phyloP scores from a whole-genome alignment of 2,329 filamentous ascomycete genomes.

The Magnaporthiopsis poae region DNA sequence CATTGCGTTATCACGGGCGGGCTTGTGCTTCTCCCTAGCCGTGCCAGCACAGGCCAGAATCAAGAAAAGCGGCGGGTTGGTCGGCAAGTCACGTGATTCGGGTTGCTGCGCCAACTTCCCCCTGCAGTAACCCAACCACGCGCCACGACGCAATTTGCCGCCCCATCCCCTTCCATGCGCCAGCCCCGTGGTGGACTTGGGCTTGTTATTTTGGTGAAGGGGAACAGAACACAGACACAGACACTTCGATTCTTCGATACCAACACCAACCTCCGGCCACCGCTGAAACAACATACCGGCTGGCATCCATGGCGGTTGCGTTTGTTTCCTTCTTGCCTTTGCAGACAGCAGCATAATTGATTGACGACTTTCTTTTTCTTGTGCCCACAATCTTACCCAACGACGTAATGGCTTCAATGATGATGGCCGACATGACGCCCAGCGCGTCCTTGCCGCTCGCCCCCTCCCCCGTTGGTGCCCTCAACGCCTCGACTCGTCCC shows the following conservation, averaged over 20 bases:
- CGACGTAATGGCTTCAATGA: conserved; percentile 23
- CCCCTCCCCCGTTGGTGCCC: conserved; percentile 26
- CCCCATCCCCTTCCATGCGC: no score
- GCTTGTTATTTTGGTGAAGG: not conserved
- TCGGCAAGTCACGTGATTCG: not conserved
- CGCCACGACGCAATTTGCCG: not conserved
- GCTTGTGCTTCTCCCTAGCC: no score
- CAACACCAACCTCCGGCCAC: not conserved
- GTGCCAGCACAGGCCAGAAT: not conserved
- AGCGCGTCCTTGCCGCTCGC: conserved; percentile 23
- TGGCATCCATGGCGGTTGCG: not conserved
- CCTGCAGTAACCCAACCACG: not conserved
- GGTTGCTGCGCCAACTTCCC: not conserved
- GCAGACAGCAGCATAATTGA: conserved; percentile 1
- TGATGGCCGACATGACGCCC: not conserved
- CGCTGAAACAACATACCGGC: not conserved
- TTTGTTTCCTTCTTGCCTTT: not conserved
- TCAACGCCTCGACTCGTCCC: conserved; percentile 28
- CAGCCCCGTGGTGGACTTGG: not conserved
- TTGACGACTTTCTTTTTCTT: not conserved
- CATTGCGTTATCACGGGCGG: no score
- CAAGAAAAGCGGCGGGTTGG: no score
- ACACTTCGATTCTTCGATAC: not conserved
- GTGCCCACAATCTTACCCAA: not conserved
- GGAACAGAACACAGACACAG: no score